Conservation (phyloP, 2,329 filamentous ascomycete genomes). For the Fusarium compactum region DNA sequence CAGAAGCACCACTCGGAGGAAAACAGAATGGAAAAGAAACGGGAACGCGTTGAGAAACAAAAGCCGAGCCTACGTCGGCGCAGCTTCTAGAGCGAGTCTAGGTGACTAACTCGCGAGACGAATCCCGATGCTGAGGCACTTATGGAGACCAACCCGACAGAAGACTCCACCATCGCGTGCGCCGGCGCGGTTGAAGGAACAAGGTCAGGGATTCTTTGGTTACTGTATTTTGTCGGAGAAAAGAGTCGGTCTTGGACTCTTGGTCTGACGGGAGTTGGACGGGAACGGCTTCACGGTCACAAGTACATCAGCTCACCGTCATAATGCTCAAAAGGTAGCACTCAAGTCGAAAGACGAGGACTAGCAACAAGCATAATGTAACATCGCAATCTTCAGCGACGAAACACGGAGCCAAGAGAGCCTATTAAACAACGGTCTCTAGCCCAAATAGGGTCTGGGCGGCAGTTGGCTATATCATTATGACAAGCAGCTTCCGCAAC, state of each 20-base stretch:
- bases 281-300: background rate
- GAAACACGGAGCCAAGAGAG: constrained; percentile 14
- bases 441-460: constrained; percentile 31
- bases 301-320: background rate
- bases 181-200: constrained; percentile 23
- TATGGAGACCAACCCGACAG: constrained; percentile 35
- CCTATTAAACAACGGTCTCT: constrained; percentile 37
- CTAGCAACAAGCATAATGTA: constrained; percentile 18
- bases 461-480: constrained; percentile 31
- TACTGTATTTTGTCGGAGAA: constrained; percentile 2
- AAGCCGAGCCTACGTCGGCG: constrained; percentile 3
- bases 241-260: background rate
- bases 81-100: constrained; percentile 35
- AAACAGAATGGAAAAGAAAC: constrained; percentile 22
- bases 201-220: constrained; percentile 29
- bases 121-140: constrained; percentile 39
- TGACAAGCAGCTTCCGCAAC: constrained; percentile 23
- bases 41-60: constrained; percentile 8
- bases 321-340: constrained; percentile 12
- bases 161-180: constrained; percentile 45
- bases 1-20: background rate
- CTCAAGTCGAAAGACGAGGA: constrained; percentile 3
- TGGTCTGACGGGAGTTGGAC: constrained; percentile 9
- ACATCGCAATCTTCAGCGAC: constrained; percentile 33
- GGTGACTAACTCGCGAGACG: constrained; percentile 10